A percentile compares a stretch with the other conserved stretches of the same genome.
phyloP scores from a whole-genome alignment of 2,329 filamentous ascomycete genomes.

The Pseudocercospora macadamiae region DNA sequence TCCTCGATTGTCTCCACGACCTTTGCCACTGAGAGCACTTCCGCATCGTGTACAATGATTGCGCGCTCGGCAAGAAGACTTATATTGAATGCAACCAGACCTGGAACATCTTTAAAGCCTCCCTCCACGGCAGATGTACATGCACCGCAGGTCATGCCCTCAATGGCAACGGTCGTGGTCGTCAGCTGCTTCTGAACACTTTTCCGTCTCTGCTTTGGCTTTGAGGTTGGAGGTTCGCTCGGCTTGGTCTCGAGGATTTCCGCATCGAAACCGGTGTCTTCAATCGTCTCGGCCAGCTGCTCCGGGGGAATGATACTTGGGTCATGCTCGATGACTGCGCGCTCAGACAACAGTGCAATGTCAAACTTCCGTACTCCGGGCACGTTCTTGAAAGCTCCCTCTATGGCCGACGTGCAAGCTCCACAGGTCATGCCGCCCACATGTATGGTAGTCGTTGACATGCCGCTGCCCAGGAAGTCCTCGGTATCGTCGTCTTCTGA shows the following conservation, averaged over 20 bases:
- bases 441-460: constrained; percentile 88
- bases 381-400: constrained; percentile 82
- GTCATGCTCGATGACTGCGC: constrained; percentile 92
- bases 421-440: constrained; percentile 89
- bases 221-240: constrained; percentile 42
- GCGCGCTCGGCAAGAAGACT: constrained; percentile 91
- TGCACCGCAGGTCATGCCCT: constrained; percentile 97
- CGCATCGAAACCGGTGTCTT: constrained; percentile 90
- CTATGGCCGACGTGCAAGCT: constrained; percentile 92
- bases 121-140: constrained; percentile 90
- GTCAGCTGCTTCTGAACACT: constrained; percentile 49
- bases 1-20: constrained; percentile 86
- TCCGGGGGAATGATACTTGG: constrained; percentile 72
- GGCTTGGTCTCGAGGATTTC: constrained; percentile 74
- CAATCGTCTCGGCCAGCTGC: constrained; percentile 79
- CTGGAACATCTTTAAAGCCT: constrained; percentile 76
- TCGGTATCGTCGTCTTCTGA: constrained; percentile 28
- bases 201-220: constrained; percentile 39
- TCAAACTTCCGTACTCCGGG: constrained; percentile 83
- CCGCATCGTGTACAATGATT: constrained; percentile 79
- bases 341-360: constrained; percentile 91
- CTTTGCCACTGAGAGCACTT: constrained; percentile 69
- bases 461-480: constrained; percentile 40
- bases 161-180: constrained; percentile 84
- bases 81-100: constrained; percentile 88